Evolutionary conservation across 805 yeast species (phyloP).

Genomic region (Scheffersomyces stipitis): DNA sequence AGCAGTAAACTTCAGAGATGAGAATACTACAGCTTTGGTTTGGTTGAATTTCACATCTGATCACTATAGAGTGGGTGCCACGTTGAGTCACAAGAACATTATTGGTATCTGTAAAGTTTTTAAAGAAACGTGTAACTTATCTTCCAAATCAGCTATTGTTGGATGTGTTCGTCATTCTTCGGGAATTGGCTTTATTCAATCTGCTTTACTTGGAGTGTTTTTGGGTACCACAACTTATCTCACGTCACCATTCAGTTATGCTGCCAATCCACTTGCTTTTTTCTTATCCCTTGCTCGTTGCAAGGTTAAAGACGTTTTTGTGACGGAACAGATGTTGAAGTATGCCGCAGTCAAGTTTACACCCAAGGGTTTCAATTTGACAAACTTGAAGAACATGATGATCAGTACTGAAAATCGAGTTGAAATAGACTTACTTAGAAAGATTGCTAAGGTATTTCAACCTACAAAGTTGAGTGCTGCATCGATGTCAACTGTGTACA

Average conservation of each 20-base stretch:
- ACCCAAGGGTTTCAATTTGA: slow-evolving; percentile 61
- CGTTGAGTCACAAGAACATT: slow-evolving; percentile 59
- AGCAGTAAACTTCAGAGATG: slow-evolving; percentile 36
- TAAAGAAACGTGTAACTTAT: slow-evolving; percentile 88
- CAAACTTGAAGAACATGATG: slow-evolving; percentile 77
- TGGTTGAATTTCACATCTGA: slow-evolving; percentile 76
- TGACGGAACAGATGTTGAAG: slow-evolving; percentile 79
- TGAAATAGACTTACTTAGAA: slow-evolving; percentile 54
- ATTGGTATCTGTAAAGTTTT: slow-evolving; percentile 81
- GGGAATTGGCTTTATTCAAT: slow-evolving; percentile 86
- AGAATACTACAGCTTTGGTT: slow-evolving; percentile 51
- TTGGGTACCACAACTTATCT: slow-evolving; percentile 84
- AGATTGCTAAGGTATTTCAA: slow-evolving; percentile 61
- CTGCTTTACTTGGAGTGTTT: slow-evolving; percentile 81
- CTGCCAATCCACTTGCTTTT: slow-evolving; percentile 69
- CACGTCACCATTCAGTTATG: slow-evolving; percentile 75
- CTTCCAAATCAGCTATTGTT: slow-evolving; percentile 67
- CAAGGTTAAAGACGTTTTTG: slow-evolving; percentile 81
- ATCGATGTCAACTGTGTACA: slow-evolving; percentile 74
- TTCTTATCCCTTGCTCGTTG: slow-evolving; percentile 69
- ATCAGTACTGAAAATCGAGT: slow-evolving; percentile 78
- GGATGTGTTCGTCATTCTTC: slow-evolving; percentile 84
- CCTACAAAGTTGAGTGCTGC: slow-evolving; percentile 64
- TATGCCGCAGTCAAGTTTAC: slow-evolving; percentile 63
- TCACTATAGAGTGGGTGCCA: slow-evolving; percentile 59